Evolutionary conservation across 176 grass and related monocot species (phyloP).

Genomic region (Phoenix roebelenii): DNA sequence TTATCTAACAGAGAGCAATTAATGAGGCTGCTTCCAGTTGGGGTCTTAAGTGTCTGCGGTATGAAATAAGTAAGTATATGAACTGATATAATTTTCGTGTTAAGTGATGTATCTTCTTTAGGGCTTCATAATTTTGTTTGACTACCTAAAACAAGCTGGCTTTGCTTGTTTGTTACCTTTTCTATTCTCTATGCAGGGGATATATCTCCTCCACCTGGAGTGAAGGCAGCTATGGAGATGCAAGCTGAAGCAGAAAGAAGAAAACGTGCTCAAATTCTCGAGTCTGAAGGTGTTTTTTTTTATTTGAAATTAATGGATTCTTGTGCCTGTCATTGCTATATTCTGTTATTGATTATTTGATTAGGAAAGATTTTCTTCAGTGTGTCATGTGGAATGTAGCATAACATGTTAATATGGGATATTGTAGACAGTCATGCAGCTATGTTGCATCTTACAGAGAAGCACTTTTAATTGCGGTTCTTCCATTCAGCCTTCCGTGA

Average conservation of each 20-base stretch:
- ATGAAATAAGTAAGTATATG: slow-evolving; percentile 70
- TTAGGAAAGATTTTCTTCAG: too few species aligned
- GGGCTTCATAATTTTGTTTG: too few species aligned
- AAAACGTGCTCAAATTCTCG: slow-evolving; percentile 89
- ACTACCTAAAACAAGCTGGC: too few species aligned
- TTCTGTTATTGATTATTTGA: neutral
- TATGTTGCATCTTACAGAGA: too few species aligned
- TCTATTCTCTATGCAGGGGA: slow-evolving; percentile 42
- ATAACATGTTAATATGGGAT: too few species aligned
- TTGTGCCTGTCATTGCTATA: neutral
- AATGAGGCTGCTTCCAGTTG: slow-evolving; percentile 80
- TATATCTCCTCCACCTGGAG: slow-evolving; percentile 72
- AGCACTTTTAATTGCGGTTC: too few species aligned
- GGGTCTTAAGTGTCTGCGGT: slow-evolving; percentile 90
- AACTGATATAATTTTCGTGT: too few species aligned
- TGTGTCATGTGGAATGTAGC: too few species aligned
- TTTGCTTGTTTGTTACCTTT: too few species aligned
- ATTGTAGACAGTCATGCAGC: too few species aligned
- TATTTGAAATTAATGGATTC: neutral
- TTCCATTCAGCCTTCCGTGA: too few species aligned
- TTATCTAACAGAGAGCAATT: slow-evolving; percentile 49
- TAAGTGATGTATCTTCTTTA: too few species aligned
- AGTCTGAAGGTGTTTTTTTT: slow-evolving; percentile 67
- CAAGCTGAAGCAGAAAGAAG: slow-evolving; percentile 96
- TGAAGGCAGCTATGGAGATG: slow-evolving; percentile 96